Conservation (phyloP, 2,329 filamentous ascomycete species). For the Penicillium glabrum region DNA sequence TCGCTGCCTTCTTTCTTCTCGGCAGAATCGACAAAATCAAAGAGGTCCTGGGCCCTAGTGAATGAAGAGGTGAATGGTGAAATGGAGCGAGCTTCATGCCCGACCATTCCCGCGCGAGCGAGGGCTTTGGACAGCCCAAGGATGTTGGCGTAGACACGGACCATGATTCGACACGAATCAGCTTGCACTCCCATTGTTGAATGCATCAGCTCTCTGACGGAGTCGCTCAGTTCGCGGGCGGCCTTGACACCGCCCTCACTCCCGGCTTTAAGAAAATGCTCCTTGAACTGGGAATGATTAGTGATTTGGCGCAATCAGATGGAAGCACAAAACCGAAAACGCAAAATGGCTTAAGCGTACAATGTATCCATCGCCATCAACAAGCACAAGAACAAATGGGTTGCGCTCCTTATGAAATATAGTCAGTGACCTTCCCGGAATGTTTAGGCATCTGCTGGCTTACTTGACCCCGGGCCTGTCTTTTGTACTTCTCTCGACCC, state of each 20-base stretch:
- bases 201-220: slow-evolving; percentile 49
- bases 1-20: slow-evolving; percentile 61
- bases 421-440: slow-evolving; percentile 3
- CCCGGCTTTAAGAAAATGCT: slow-evolving; percentile 49
- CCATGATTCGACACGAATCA: slow-evolving; percentile 54
- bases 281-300: slow-evolving; percentile 55
- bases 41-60: slow-evolving; percentile 57
- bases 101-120: slow-evolving; percentile 50
- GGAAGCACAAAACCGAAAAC: background rate
- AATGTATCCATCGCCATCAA: slow-evolving; percentile 63
- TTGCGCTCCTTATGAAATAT: slow-evolving; percentile 45
- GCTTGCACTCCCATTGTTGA: slow-evolving; percentile 44
- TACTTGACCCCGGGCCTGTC: slow-evolving; percentile 48
- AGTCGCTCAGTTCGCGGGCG: slow-evolving; percentile 54
- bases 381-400: slow-evolving; percentile 60
- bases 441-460: background rate
- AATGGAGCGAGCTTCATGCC: slow-evolving; percentile 57
- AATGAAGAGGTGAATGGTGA: slow-evolving; percentile 58
- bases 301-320: background rate
- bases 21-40: slow-evolving; percentile 63
- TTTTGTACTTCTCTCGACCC: slow-evolving; percentile 56
- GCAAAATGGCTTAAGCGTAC: slow-evolving; percentile 11
- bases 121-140: slow-evolving; percentile 53
- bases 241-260: slow-evolving; percentile 58
- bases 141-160: slow-evolving; percentile 58